These are phyloP conservation scores for Quercus lobata DNA, from an alignment of 331 rosid species.

Conservation along the genomic window DNA sequence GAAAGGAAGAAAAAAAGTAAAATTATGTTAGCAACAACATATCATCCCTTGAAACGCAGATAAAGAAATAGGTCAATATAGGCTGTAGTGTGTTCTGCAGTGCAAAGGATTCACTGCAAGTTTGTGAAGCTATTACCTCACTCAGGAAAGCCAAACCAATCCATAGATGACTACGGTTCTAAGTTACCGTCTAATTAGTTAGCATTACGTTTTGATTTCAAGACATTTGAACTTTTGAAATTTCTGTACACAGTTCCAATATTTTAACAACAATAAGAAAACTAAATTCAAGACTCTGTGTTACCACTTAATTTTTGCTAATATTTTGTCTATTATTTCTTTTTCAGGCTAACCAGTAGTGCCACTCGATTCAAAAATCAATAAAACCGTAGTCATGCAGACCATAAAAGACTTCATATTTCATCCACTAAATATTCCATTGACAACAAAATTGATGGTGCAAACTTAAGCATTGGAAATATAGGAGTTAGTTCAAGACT, in stretches of 20 bases:
- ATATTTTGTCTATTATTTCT: background rate
- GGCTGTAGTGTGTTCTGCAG: background rate
- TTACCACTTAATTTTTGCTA: background rate
- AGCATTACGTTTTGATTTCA: background rate
- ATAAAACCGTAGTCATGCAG: background rate
- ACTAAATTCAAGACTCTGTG: background rate
- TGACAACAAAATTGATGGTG: background rate
- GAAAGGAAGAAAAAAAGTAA: conserved; percentile 12
- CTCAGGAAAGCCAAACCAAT: no score
- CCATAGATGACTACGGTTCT: background rate
- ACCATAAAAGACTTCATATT: background rate
- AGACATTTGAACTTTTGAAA: background rate
- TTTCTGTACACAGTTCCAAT: background rate
- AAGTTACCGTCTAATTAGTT: background rate
- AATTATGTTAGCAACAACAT: conserved; percentile 13
- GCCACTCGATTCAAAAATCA: background rate
- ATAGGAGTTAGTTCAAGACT: background rate
- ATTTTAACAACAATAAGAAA: background rate
- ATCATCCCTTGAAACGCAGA: conserved; percentile 9
- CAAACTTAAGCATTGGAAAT: background rate
- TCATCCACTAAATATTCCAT: background rate
- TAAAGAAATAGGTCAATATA: background rate
- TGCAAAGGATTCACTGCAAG: background rate
- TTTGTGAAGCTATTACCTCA: background rate
- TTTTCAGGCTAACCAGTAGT: background rate